These are phyloP conservation scores for Salvia splendens DNA, from an alignment of 257 asterid genomes.

Conservation along the genomic window DNA sequence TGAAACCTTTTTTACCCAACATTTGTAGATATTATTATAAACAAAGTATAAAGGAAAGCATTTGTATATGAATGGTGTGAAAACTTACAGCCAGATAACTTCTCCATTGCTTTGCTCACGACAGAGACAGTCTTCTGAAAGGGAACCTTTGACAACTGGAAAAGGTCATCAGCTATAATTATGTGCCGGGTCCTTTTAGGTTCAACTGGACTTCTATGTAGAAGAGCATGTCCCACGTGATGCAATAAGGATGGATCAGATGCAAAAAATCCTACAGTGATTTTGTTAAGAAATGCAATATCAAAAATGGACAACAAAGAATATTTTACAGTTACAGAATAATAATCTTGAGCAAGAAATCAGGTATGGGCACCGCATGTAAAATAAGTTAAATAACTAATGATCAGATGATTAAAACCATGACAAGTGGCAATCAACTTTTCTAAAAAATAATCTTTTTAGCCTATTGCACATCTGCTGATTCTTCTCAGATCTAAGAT, in stretches of 20 bases:
- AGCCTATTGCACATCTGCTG: conserved; percentile 3
- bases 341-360: neutral
- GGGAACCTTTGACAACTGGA: conserved; percentile 83
- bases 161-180: conserved; percentile 91
- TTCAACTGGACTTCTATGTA: conserved; percentile 60
- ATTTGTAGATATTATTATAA: neutral
- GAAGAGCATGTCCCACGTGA: conserved; percentile 82
- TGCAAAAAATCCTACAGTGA: conserved; percentile 76
- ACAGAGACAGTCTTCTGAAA: conserved; percentile 64
- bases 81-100: conserved; percentile 50
- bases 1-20: neutral
- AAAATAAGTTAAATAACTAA: neutral
- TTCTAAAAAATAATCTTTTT: neutral
- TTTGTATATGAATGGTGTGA: neutral
- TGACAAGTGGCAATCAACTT: conserved; percentile 1
- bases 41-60: neutral
- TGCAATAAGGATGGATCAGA: conserved; percentile 79
- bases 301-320: neutral
- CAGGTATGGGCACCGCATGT: neutral
- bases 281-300: conserved; percentile 22
- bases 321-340: neutral
- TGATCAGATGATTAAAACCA: conserved; percentile 4
- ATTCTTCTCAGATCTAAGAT: neutral
- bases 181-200: conserved; percentile 66
- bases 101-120: conserved; percentile 65